Conservation (phyloP, 441 rosid genomes). For the Pelargonium cotyledonis region DNA sequence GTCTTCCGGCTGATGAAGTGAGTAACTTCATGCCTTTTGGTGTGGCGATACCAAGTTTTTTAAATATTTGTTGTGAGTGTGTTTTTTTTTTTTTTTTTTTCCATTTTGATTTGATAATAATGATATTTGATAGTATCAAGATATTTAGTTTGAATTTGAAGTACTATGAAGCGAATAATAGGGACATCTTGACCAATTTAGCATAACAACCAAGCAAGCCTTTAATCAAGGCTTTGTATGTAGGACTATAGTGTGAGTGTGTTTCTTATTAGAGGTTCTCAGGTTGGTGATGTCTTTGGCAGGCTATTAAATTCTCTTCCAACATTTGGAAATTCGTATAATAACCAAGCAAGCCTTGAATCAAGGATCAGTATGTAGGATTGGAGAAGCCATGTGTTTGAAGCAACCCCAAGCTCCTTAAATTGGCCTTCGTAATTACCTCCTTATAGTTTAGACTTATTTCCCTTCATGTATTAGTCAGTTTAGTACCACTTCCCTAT, state of each 20-base stretch:
- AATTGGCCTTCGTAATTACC: no score
- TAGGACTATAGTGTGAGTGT: neutral
- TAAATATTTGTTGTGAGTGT: neutral
- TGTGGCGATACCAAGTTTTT: neutral
- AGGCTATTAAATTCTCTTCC: no score
- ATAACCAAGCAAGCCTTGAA: no score
- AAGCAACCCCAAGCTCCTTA: no score
- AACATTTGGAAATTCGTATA: no score
- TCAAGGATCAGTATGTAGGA: no score
- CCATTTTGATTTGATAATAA: neutral
- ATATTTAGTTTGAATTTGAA: neutral
- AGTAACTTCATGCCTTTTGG: conserved; percentile 18
- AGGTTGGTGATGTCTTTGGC: neutral
- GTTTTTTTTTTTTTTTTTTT: neutral
- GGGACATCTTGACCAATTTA: neutral
- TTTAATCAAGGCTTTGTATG: neutral
- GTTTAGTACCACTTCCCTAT: no score
- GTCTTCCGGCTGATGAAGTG: conserved; percentile 86
- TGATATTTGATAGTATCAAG: neutral
- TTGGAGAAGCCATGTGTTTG: no score
- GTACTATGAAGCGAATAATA: neutral
- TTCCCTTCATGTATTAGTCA: no score
- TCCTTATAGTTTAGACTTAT: no score
- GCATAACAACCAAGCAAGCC: neutral
- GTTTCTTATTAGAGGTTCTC: neutral